Conservation (phyloP, 495 filamentous ascomycete species). For the Tricharina praecox region DNA sequence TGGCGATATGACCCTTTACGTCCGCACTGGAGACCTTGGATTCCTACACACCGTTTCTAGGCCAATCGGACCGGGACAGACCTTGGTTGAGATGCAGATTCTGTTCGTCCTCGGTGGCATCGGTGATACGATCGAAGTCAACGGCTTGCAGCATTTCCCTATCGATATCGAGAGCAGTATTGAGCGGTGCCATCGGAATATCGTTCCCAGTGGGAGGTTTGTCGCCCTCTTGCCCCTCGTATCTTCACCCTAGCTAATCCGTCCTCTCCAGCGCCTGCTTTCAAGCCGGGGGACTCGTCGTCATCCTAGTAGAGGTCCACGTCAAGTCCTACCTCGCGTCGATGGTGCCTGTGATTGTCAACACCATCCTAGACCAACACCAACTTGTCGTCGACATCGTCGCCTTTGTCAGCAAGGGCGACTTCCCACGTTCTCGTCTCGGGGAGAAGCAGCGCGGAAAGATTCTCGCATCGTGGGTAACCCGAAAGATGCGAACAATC, state of each 20-base stretch:
- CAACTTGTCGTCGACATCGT: constrained; percentile 93
- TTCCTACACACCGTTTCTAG: constrained; percentile 86
- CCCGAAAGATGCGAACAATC: constrained; percentile 81
- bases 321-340: constrained; percentile 84
- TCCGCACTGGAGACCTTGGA: constrained; percentile 85
- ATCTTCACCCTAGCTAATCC: constrained; percentile 26
- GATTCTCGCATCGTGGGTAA: constrained; percentile 88
- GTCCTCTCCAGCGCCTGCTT: constrained; percentile 70
- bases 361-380: constrained; percentile 81
- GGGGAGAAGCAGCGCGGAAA: constrained; percentile 96
- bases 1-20: constrained; percentile 72
- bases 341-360: constrained; percentile 91
- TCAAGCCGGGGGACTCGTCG: constrained; percentile 88
- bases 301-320: constrained; percentile 79
- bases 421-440: constrained; percentile 84
- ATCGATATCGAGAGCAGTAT: constrained; percentile 92
- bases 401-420: constrained; percentile 80
- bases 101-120: constrained; percentile 87
- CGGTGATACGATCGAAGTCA: constrained; percentile 96
- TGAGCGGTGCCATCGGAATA: constrained; percentile 81
- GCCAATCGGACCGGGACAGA: constrained; percentile 83
- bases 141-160: constrained; percentile 89
- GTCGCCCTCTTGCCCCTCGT: constrained; percentile 26
- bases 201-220: constrained; percentile 76
- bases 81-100: constrained; percentile 93